Evolutionary conservation across 805 yeast genomes (phyloP).

Genomic region (Candida verbasci): DNA sequence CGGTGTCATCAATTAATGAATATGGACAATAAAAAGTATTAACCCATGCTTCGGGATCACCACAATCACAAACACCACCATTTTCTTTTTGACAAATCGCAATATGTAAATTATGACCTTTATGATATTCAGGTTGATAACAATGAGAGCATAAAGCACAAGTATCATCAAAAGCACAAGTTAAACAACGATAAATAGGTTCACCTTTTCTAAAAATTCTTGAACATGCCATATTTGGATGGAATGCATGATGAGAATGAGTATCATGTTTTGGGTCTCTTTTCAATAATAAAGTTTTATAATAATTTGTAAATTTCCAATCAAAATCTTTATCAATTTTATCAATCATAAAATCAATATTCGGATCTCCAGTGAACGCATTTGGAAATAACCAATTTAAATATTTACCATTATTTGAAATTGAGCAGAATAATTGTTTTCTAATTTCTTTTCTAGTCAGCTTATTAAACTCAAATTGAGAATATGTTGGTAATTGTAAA

Average conservation of each 20-base stretch:
- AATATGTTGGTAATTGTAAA: slow-evolving; percentile 27
- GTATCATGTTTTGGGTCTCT: slow-evolving; percentile 16
- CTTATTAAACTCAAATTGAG: slow-evolving; percentile 22
- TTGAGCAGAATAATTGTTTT: slow-evolving; percentile 25
- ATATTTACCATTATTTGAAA: slow-evolving; percentile 29
- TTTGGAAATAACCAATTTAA: slow-evolving; percentile 34
- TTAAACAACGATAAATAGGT: slow-evolving; percentile 71
- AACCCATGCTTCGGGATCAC: slow-evolving; percentile 83
- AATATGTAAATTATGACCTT: slow-evolving; percentile 66
- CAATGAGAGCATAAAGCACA: slow-evolving; percentile 81
- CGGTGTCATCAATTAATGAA: slow-evolving; percentile 12
- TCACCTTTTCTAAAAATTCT: slow-evolving; percentile 72
- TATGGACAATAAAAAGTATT: slow-evolving; percentile 46
- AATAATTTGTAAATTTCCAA: slow-evolving; percentile 31
- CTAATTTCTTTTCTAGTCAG: slow-evolving; percentile 24
- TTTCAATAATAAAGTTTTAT: slow-evolving; percentile 13
- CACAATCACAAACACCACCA: slow-evolving; percentile 87
- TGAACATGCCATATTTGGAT: slow-evolving; percentile 69
- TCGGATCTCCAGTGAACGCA: slow-evolving; percentile 11
- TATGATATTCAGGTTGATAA: slow-evolving; percentile 63
- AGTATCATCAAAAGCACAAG: slow-evolving; percentile 77
- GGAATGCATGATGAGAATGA: slow-evolving; percentile 37
- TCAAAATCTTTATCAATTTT: slow-evolving; percentile 21
- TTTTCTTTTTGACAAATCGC: slow-evolving; percentile 61
- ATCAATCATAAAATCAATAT: slow-evolving; percentile 8